Base-by-base conservation (phyloP, 176 grass and related monocot species). In the Urochloa ruziziensis region DNA sequence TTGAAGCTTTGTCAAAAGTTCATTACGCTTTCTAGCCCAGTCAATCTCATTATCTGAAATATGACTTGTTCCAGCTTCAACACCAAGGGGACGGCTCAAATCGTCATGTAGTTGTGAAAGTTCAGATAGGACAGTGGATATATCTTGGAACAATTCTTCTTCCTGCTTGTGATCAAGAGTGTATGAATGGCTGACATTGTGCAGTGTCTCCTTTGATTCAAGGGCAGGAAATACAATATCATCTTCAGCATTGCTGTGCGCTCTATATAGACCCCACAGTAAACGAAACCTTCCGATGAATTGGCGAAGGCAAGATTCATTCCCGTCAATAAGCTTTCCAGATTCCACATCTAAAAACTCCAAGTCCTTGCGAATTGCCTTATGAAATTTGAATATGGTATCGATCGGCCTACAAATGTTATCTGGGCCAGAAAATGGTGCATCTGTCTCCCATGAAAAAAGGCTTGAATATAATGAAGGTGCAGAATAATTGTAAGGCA, bases 241-340 rank as follows among this genome's bases (percentile, higher is more conserved):
- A 87, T 97, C 95, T 80, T 97, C 95, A 48, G 95, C 95, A 84
- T 92, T 94, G 83, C 95, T 97, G 74, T 97, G 95, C 29, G 95
- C 95, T 85, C 88, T 92, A 83, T 97, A 94, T 67, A 97, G 80
- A 57, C 95, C 92, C 95, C 95, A 97, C 63, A 97, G 90, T 80
- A 97, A 69, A 66, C 78, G 88, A 87, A 97, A 97, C 78, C 92
- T 92, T 83, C 95, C 95, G 14, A 81, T 85, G 71, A 97, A 97
- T 47, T 92, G 80, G 27, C 84, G 75, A 82, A 92, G 90, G 62
- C 67, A 80, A 80, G 75, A 85, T 59, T 97, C 92, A 67, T 97
- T 48, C 74, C 75, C 89, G 43, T 90, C 85, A 49, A 97, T 81
- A 46, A 97, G 90, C 29, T 87, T 94, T 66, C 63, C 88, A 70